Evolutionary conservation across 2,329 filamentous ascomycete species (phyloP), one percentile per base, ranked within the genome.

Genomic region (Diaporthe ampelina): DNA sequence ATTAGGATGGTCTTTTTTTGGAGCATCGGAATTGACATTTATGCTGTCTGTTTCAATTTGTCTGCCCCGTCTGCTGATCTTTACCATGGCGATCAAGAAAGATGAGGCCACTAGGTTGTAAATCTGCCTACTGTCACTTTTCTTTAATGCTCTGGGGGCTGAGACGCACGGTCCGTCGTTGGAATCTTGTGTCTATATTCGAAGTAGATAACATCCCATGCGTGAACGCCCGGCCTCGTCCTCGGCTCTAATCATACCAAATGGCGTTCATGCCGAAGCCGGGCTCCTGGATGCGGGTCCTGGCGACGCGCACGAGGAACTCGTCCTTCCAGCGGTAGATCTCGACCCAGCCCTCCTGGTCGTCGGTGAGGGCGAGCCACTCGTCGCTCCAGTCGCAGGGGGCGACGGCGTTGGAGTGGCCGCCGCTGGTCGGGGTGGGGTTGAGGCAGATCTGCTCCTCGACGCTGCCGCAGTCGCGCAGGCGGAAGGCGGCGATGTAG

Each of bases 261-360:
- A 97, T 95, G n/a, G 94, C 94, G 84, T 97, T 97, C 95, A 97
- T 97, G 1, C 94, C 94, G 82, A 97, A 97, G 1, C 95, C 95
- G n/a, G 94, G 94, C 85, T 97, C 95, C 8, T 92, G 91, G 50
- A 97, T 92, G 78, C 94, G 91, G 76, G 94, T 86, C 76, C 94
- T 88, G 21, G 94, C 94, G 10, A 97, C 94, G 4, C 94, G 87
- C 2, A 91, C 92, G 70, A 97, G 84, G 78, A 93, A 94, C 86
- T 97, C 94, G 74, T 95, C 92, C 77, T 93, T 88, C 94, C 94
- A 97, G 71, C 94, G 88, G 82, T 97, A 97, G 73, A 97, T 94
- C 85, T 97, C 95, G 26, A 97, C 85, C 85, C 93, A 96, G 8
- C 95, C 95, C 78, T 95, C 91, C 85, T 97, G 93, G 80, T 97